Conservation (phyloP, 164 flowering plant genomes). For the Paratinospora sagittata region DNA sequence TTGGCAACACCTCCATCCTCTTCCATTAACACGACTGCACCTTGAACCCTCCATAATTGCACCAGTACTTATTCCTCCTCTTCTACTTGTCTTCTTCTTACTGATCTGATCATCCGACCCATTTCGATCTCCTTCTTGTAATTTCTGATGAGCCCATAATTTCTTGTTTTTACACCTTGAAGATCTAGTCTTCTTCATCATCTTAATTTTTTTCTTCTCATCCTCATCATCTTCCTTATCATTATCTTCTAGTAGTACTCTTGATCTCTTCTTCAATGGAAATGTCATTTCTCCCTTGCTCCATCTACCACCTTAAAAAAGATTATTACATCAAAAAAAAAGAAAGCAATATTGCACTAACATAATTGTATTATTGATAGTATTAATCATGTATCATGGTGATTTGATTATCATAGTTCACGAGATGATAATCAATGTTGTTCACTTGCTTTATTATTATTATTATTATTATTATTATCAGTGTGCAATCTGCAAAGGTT, state of each 20-base stretch:
- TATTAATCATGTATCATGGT: too few relatives aligned
- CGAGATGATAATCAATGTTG: too few relatives aligned
- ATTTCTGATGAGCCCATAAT: background rate
- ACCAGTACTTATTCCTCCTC: conserved; percentile 15
- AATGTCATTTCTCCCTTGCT: conserved; percentile 32
- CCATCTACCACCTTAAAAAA: conserved; percentile 28
- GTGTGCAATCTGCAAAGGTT: too few relatives aligned
- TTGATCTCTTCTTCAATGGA: conserved; percentile 44
- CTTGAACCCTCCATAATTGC: conserved; percentile 65
- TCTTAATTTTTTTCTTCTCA: conserved; percentile 1
- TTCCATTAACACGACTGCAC: conserved; percentile 83
- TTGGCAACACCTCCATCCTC: conserved; percentile 91
- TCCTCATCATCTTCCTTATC: conserved; percentile 9
- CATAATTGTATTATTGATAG: too few relatives aligned
- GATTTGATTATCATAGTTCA: too few relatives aligned
- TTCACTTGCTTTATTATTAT: too few relatives aligned
- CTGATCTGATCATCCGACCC: conserved; percentile 1
- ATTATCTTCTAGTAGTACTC: conserved; percentile 21
- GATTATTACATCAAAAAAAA: too few relatives aligned
- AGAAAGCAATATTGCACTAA: too few relatives aligned
- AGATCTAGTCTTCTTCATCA: background rate
- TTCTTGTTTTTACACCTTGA: conserved; percentile 12
- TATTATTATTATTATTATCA: too few relatives aligned
- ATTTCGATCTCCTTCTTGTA: conserved; percentile 25
- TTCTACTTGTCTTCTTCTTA: conserved; percentile 13